A percentile compares a stretch with the other conserved stretches of the same genome.
phyloP scores from a whole-genome alignment of 352 stramenopile genomes.

The Globisporangium uncinulatum region DNA sequence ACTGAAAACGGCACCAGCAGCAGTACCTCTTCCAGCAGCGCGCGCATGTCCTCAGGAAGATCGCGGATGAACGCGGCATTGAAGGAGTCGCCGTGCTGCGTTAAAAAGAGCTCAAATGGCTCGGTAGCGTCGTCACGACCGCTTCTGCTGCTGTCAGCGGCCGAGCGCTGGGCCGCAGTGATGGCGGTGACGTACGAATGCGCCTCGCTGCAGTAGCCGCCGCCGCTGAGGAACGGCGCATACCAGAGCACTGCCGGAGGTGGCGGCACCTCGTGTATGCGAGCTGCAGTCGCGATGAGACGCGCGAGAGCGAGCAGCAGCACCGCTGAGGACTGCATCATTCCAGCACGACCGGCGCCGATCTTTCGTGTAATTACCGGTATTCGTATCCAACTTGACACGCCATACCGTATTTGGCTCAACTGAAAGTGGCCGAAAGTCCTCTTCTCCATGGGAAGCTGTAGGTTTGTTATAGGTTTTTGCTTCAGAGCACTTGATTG shows the following conservation, averaged over 20 bases:
- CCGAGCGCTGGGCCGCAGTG: conserved; percentile 18
- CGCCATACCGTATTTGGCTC: too few relatives aligned
- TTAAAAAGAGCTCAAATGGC: conserved; percentile 58
- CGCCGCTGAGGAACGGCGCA: conserved; percentile 88
- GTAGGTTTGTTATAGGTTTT: too few relatives aligned
- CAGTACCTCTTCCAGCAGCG: conserved; percentile 33
- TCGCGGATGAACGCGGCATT: conserved; percentile 65
- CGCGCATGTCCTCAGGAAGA: conserved; percentile 39
- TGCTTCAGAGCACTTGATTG: too few relatives aligned
- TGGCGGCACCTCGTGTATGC: not conserved
- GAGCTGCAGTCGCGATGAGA: not conserved
- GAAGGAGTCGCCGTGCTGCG: conserved; percentile 60
- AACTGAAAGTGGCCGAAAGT: too few relatives aligned
- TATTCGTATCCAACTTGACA: too few relatives aligned
- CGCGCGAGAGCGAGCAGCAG: not conserved
- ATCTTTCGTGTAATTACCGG: too few relatives aligned
- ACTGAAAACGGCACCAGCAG: not conserved
- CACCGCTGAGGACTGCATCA: too few relatives aligned
- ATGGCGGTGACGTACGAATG: conserved; percentile 82
- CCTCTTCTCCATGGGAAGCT: too few relatives aligned
- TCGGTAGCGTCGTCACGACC: not conserved
- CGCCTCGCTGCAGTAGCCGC: conserved; percentile 91
- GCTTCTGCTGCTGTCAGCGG: not conserved
- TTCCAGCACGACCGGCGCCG: too few relatives aligned
- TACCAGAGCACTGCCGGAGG: conserved; percentile 77